A percentile compares a stretch with the other conserved stretches of the same genome.
Evolutionary conservation across 148 eudicot species (phyloP).

Genomic region (Arctostaphylos glauca): DNA sequence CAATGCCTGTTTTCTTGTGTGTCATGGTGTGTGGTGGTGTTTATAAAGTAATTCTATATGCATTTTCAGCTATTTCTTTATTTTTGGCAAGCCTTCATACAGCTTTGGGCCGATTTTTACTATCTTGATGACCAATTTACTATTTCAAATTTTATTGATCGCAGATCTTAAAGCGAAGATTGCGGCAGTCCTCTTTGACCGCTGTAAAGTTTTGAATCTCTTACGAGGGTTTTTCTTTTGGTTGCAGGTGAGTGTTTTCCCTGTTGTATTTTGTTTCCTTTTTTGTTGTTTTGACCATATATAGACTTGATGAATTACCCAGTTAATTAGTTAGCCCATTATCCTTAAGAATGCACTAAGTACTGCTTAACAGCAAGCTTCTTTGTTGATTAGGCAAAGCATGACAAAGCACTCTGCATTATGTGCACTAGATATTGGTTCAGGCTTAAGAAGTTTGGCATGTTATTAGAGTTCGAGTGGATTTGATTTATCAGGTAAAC

Average conservation of each 20-base stretch:
- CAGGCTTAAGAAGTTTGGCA: background rate
- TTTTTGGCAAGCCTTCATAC: too few relatives aligned
- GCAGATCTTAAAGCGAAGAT: constrained; percentile 36
- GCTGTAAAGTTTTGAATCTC: constrained; percentile 33
- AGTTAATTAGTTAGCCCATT: background rate
- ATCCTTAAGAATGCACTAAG: background rate
- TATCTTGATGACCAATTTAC: background rate
- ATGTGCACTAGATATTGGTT: background rate
- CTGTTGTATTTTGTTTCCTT: background rate
- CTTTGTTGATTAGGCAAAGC: background rate
- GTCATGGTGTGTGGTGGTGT: background rate
- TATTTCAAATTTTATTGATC: background rate
- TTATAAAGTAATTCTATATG: background rate
- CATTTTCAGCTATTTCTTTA: background rate
- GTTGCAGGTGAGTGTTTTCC: constrained; percentile 35
- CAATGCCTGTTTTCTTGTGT: background rate
- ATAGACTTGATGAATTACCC: background rate
- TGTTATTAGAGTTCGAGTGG: background rate
- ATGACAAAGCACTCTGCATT: background rate
- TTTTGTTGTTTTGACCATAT: constrained; percentile 1
- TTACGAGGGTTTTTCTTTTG: constrained; percentile 46
- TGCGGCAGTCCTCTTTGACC: constrained; percentile 23
- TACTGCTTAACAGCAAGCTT: background rate
- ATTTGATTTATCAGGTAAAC: background rate
- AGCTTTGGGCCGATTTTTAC: background rate